phyloP scores from a whole-genome alignment of 345 rosid species.

The Clarkia xantiana region DNA sequence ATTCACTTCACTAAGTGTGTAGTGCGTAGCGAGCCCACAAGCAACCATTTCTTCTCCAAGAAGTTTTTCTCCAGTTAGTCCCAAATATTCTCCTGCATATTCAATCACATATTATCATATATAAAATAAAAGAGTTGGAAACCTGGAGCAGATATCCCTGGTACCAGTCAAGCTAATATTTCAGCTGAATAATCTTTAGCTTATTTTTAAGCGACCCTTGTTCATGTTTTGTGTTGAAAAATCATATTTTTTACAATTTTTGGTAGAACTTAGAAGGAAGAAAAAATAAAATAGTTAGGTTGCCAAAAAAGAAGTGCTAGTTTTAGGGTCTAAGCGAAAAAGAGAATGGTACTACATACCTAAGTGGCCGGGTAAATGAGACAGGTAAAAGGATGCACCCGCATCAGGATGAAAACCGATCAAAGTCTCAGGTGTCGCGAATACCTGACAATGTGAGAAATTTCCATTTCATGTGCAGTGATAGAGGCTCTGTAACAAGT shows the following conservation, averaged over 20 bases:
- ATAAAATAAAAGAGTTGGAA: too few relatives aligned
- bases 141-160: too few relatives aligned
- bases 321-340: too few relatives aligned
- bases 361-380: slow-evolving; percentile 74
- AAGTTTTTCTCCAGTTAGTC: slow-evolving; percentile 70
- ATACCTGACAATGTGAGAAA: slow-evolving; percentile 38
- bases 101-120: background rate
- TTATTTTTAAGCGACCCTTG: too few relatives aligned
- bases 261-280: too few relatives aligned
- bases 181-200: too few relatives aligned
- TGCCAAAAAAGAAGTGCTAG: background rate
- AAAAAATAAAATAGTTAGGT: too few relatives aligned
- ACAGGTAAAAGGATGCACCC: slow-evolving; percentile 82
- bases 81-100: slow-evolving; percentile 78
- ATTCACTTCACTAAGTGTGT: slow-evolving; percentile 40
- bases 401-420: slow-evolving; percentile 99
- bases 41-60: slow-evolving; percentile 81
- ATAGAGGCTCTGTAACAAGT: too few relatives aligned
- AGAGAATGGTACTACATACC: slow-evolving; percentile 34
- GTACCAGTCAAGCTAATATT: too few relatives aligned
- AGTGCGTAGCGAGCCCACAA: slow-evolving; percentile 88
- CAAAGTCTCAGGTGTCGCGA: slow-evolving; percentile 88
- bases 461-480: background rate
- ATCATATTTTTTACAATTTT: too few relatives aligned
- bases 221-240: too few relatives aligned